Conservation (phyloP, 768 basidiomycete genomes). For the Psilocybe azurescens region DNA sequence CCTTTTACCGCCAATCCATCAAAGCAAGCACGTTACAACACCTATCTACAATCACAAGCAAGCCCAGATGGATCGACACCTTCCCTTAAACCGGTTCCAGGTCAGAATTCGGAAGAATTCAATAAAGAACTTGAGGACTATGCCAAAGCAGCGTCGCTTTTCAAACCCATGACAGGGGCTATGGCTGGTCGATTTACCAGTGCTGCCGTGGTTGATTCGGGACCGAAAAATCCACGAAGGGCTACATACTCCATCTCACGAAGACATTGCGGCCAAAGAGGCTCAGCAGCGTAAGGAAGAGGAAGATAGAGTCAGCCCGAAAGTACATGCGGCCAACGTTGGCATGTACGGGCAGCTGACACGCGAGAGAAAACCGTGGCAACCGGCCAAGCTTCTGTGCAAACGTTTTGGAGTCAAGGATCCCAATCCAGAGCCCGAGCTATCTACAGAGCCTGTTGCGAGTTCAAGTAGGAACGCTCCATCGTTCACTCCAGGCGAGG, state of each 20-base stretch:
- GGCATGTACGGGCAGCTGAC: slow-evolving; percentile 95
- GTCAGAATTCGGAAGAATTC: slow-evolving; percentile 70
- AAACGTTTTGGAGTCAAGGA: slow-evolving; percentile 94
- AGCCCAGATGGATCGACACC: slow-evolving; percentile 47
- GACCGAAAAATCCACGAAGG: slow-evolving; percentile 70
- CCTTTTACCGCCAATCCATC: slow-evolving; percentile 79
- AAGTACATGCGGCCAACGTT: slow-evolving; percentile 78
- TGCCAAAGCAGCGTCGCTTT: slow-evolving; percentile 84
- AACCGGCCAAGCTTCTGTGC: slow-evolving; percentile 85
- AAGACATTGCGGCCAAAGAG: slow-evolving; percentile 49
- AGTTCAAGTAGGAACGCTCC: slow-evolving; percentile 21
- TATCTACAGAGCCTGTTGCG: slow-evolving; percentile 34
- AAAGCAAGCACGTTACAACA: slow-evolving; percentile 86
- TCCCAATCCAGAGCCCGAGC: slow-evolving; percentile 67
- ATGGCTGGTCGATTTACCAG: slow-evolving; percentile 96
- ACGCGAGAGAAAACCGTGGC: slow-evolving; percentile 74
- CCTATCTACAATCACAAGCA: slow-evolving; percentile 81
- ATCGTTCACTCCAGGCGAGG: slow-evolving; percentile 23
- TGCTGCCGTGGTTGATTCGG: slow-evolving; percentile 72
- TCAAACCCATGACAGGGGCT: slow-evolving; percentile 89
- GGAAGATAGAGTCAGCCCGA: slow-evolving; percentile 72
- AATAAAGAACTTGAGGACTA: slow-evolving; percentile 87
- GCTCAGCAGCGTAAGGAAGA: slow-evolving; percentile 45
- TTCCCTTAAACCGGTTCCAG: slow-evolving; percentile 56
- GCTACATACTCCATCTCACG: slow-evolving; percentile 60